Evolutionary conservation across 2,329 filamentous ascomycete species (phyloP).

Genomic region (Paramyrothecium roridum): DNA sequence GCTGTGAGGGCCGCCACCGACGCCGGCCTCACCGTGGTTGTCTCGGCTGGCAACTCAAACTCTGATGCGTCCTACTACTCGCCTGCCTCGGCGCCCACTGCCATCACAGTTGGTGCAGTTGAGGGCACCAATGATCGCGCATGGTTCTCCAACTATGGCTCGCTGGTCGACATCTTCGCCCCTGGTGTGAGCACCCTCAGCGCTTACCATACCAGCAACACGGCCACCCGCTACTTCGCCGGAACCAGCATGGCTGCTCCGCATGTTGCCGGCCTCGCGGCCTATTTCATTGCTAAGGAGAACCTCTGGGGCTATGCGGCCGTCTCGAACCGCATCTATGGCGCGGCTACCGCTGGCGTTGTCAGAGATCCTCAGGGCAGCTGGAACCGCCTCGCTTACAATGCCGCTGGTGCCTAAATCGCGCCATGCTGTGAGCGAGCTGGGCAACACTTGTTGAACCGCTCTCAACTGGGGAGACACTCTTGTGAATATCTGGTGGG

Average conservation of each 20-base stretch:
- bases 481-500: no score
- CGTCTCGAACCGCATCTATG: constrained; percentile 7
- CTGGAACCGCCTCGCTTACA: constrained; percentile 4
- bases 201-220: neutral
- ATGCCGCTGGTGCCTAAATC: constrained; percentile 5
- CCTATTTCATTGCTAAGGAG: constrained; percentile 48
- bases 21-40: neutral
- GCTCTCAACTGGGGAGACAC: no score
- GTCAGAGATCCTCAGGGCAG: neutral
- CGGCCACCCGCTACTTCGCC: neutral
- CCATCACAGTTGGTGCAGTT: constrained; percentile 1
- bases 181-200: neutral
- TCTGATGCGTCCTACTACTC: neutral
- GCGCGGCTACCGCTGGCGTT: neutral
- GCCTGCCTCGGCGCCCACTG: neutral
- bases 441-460: no score
- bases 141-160: constrained; percentile 1
- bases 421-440: no score
- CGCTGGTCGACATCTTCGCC: neutral
- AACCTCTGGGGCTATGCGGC: neutral
- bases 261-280: constrained; percentile 59
- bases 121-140: neutral
- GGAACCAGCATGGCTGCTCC: constrained; percentile 41
- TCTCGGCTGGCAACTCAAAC: neutral
- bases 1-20: neutral